These are phyloP conservation scores for Pseudopithomyces maydicus DNA, from an alignment of 2,329 filamentous ascomycete species.

Conservation along the genomic window DNA sequence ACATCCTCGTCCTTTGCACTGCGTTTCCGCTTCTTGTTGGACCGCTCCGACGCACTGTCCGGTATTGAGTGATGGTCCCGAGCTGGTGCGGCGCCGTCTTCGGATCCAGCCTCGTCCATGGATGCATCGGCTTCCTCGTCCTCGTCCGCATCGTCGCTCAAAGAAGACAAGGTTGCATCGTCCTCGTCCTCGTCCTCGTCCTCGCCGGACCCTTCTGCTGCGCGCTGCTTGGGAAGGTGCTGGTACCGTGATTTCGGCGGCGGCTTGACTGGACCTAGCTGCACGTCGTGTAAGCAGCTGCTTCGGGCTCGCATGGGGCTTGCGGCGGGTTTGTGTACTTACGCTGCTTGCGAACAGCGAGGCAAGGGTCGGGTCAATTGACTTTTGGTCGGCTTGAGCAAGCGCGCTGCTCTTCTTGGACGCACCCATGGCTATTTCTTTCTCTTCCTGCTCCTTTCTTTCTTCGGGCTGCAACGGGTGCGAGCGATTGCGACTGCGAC, in stretches of 20 bases:
- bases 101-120: conserved; percentile 17
- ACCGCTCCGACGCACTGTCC: conserved; percentile 34
- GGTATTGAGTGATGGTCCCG: conserved; percentile 30
- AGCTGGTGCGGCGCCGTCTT: conserved; percentile 30
- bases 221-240: conserved; percentile 24
- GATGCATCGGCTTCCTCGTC: conserved; percentile 25
- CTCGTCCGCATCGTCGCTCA: conserved; percentile 13
- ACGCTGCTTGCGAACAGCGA: conserved; percentile 54
- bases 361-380: conserved; percentile 51
- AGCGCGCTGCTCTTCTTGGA: conserved; percentile 23
- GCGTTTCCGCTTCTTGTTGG: conserved; percentile 52
- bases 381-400: conserved; percentile 36
- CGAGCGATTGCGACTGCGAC: conserved; percentile 43
- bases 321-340: conserved; percentile 20
- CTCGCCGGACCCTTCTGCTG: conserved; percentile 49
- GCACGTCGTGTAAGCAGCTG: conserved; percentile 3
- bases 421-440: too few species aligned
- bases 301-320: conserved; percentile 5
- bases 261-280: conserved; percentile 45
- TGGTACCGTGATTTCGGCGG: conserved; percentile 49
- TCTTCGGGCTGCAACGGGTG: conserved; percentile 32
- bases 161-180: background rate
- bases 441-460: too few species aligned
- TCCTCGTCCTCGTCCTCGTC: conserved; percentile 33
- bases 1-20: conserved; percentile 69